A percentile compares a stretch with the other conserved stretches of the same genome.
These are phyloP conservation scores for Haemoproteus tartakovskyi DNA, from an alignment of 169 alveolate genomes.

Conservation along the genomic window DNA sequence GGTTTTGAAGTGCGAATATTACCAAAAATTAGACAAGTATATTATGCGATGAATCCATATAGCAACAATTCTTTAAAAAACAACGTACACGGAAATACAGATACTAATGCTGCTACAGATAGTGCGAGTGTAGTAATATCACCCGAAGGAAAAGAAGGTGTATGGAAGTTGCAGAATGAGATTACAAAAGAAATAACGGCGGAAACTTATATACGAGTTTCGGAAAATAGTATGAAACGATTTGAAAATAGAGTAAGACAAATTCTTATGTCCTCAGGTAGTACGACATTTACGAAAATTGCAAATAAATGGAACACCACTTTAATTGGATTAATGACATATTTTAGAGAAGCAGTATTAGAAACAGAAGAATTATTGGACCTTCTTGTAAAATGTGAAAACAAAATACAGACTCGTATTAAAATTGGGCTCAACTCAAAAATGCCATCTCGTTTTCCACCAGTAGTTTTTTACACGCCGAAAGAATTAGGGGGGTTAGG, in stretches of 20 bases:
- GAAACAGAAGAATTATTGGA: slow-evolving; percentile 98
- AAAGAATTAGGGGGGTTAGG: slow-evolving; percentile 99
- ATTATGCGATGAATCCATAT: slow-evolving; percentile 72
- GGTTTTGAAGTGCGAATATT: slow-evolving; percentile 98
- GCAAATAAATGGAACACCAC: slow-evolving; percentile 99
- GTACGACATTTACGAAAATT: slow-evolving; percentile 99
- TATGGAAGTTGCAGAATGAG: slow-evolving; percentile 98
- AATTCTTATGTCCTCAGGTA: slow-evolving; percentile 98
- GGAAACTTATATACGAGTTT: slow-evolving; percentile 97
- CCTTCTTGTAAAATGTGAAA: slow-evolving; percentile 97
- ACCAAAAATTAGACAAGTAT: slow-evolving; percentile 87
- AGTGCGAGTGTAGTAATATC: slow-evolving; percentile 30
- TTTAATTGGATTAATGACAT: slow-evolving; percentile 97
- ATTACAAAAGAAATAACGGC: slow-evolving; percentile 98
- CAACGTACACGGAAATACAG: no score
- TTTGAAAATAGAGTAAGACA: slow-evolving; percentile 97
- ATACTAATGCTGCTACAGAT: not conserved
- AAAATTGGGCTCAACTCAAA: slow-evolving; percentile 99
- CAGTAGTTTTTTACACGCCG: slow-evolving; percentile 99
- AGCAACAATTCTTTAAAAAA: no score
- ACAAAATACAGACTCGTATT: slow-evolving; percentile 98
- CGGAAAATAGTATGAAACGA: slow-evolving; percentile 94
- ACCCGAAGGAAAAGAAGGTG: slow-evolving; percentile 88
- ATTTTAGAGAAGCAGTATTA: slow-evolving; percentile 99
- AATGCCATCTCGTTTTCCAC: slow-evolving; percentile 99